Percentiles rank a stretch among this genome's conserved stretches.
phyloP scores from a whole-genome alignment of 1,284 basidiomycete species.

The Puccinia horiana region DNA sequence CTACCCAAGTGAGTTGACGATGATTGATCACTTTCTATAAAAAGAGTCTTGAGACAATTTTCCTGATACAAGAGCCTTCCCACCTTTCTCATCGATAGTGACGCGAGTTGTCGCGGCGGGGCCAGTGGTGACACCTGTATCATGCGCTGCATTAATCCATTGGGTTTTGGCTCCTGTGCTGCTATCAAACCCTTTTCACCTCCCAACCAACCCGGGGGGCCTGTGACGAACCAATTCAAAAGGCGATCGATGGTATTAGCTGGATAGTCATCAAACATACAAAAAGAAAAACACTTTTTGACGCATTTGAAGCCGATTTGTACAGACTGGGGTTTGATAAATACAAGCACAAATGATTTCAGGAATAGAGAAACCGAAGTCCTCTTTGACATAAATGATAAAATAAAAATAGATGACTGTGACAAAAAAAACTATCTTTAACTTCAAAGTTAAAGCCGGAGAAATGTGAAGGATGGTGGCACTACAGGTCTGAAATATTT shows the following conservation, averaged over 20 bases:
- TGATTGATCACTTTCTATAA: neutral
- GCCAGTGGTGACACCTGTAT: conserved; percentile 34
- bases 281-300: too few relatives aligned
- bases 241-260: conserved; percentile 4
- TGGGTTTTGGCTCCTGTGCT: conserved; percentile 47
- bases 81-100: neutral
- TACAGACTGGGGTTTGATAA: too few relatives aligned
- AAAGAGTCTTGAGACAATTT: neutral
- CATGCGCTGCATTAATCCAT: conserved; percentile 45
- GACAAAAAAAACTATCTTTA: too few relatives aligned
- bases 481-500: too few relatives aligned
- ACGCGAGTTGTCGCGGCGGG: conserved; percentile 36
- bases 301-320: too few relatives aligned
- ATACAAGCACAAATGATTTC: too few relatives aligned
- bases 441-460: too few relatives aligned
- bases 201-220: neutral
- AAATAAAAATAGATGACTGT: too few relatives aligned
- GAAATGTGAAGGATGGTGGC: too few relatives aligned
- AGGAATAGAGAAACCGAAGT: too few relatives aligned
- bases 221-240: neutral
- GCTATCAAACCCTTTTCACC: conserved; percentile 38
- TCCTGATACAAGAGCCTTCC: neutral
- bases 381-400: too few relatives aligned
- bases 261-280: too few relatives aligned
- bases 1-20: conserved; percentile 35